Base-by-base conservation (phyloP, 83 land plant species). In the Picea engelmannii region DNA sequence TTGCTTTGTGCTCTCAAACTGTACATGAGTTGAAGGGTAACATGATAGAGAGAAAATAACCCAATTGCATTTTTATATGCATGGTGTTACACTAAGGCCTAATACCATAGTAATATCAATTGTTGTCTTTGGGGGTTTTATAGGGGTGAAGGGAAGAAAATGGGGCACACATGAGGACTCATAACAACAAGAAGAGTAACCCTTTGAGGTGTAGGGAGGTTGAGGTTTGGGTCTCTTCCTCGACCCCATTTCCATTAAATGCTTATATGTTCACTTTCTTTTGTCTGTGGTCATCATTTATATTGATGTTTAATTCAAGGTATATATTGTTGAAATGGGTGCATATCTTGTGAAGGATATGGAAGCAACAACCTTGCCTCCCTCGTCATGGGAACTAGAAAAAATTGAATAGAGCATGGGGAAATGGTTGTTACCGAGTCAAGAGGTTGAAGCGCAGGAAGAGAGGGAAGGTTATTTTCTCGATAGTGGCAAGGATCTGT, bases 371-470 rank as follows among this genome's bases (percentile, higher is more conserved):
- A 6, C 49, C 49, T 44, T 6, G 49, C 49, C 49, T 44, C 49
- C 49, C 49, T 1, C 0, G 9, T 44, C 49, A 44, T 95, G 98
- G 98, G 96, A 93, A 81, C 79, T 85, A 79, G 96, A 92, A 44
- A 96, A 93, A 81, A 42, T 95, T 83, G 98, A 93, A 42, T 94
- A 86, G 85, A 81, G 82, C 84, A 82, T 95, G 89, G 86, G 82
- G 25, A 79, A 88, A 9, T 76, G 90, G 78, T 20, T 89, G 82
- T 82, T 40, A 40, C 73, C 44, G 18, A 23, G 76, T 24, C 15
- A 62, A 40, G 75, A 31, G 42, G 58, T 76, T 44, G 77, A 58
- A 6, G n/a, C 20, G 24, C 81, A 76, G 23, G 78, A 44, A 21
- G 25, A 44, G 17, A 76, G 4, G 38, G 25, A 60, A 23, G 73